Evolutionary conservation across 1,284 basidiomycete genomes (phyloP).

Genomic region (Rhodotorula sp.): DNA sequence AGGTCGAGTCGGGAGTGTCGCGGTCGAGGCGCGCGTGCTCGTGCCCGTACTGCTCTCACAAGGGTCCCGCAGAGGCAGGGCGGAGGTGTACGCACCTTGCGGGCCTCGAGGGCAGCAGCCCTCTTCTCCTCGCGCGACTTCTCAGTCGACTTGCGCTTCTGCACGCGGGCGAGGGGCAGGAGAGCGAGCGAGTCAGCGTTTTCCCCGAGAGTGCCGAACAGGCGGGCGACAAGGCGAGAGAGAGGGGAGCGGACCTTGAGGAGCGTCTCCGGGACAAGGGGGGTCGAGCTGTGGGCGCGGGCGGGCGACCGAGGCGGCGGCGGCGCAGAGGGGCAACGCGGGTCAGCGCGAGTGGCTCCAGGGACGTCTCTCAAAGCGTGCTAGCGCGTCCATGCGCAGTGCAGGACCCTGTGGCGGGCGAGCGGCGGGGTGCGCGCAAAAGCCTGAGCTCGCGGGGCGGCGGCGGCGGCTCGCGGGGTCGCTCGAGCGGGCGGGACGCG

Average conservation of each 20-base stretch:
- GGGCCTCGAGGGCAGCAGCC: conserved; percentile 78
- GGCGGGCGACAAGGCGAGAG: neutral
- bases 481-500: neutral
- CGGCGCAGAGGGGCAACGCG: neutral
- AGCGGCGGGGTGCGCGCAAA: neutral
- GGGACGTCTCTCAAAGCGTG: too few species aligned
- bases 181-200: neutral
- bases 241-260: conserved; percentile 62
- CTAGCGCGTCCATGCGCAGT: too few species aligned
- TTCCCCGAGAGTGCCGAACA: neutral
- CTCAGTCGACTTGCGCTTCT: conserved; percentile 96
- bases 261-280: conserved; percentile 94
- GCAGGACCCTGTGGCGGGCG: neutral
- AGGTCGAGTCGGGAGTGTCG: neutral
- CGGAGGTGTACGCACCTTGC: conserved; percentile 70
- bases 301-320: too few species aligned
- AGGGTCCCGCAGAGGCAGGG: too few species aligned
- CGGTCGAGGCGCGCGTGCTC: neutral
- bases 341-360: neutral
- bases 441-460: neutral
- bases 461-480: neutral
- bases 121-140: conserved; percentile 96
- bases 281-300: conserved; percentile 50
- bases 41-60: neutral
- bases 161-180: neutral